Evolutionary conservation across 306 rosid species (phyloP).

Genomic region (Vicia sativa): DNA sequence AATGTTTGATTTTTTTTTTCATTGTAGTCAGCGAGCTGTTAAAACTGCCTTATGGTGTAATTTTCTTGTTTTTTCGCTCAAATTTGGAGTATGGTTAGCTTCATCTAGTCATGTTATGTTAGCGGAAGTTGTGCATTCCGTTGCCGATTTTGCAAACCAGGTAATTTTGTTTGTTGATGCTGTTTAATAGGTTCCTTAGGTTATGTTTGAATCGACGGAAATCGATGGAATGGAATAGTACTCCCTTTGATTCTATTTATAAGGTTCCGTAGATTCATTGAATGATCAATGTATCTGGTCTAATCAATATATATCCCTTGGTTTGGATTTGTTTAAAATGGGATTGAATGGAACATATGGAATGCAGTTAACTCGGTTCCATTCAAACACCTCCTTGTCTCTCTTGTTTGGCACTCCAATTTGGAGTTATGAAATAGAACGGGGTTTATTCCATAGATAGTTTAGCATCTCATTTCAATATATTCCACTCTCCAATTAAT

Average conservation of each 20-base stretch:
- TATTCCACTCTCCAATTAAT: slow-evolving; percentile 3
- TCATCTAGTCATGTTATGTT: slow-evolving; percentile 93
- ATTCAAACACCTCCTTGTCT: background rate
- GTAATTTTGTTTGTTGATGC: slow-evolving; percentile 38
- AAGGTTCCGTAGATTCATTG: too few relatives aligned
- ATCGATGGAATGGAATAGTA: background rate
- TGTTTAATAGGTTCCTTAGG: background rate
- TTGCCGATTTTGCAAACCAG: slow-evolving; percentile 98
- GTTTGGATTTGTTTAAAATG: slow-evolving; percentile 14
- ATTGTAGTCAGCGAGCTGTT: slow-evolving; percentile 86
- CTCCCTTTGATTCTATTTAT: too few relatives aligned
- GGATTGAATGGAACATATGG: slow-evolving; percentile 2
- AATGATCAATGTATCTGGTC: too few relatives aligned
- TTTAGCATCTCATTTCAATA: background rate
- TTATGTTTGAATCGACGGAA: background rate
- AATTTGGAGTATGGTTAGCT: slow-evolving; percentile 81
- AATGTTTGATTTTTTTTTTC: too few relatives aligned
- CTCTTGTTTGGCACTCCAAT: background rate
- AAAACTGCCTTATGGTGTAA: slow-evolving; percentile 98
- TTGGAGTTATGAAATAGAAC: slow-evolving; percentile 10
- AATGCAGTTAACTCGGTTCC: background rate
- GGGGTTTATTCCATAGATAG: background rate
- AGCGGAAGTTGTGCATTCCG: slow-evolving; percentile 90
- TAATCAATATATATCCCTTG: background rate
- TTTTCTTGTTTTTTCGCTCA: slow-evolving; percentile 97